These are phyloP conservation scores for Magnusiomyces magnusii DNA, from an alignment of 1,139 yeast genomes.

Conservation along the genomic window DNA sequence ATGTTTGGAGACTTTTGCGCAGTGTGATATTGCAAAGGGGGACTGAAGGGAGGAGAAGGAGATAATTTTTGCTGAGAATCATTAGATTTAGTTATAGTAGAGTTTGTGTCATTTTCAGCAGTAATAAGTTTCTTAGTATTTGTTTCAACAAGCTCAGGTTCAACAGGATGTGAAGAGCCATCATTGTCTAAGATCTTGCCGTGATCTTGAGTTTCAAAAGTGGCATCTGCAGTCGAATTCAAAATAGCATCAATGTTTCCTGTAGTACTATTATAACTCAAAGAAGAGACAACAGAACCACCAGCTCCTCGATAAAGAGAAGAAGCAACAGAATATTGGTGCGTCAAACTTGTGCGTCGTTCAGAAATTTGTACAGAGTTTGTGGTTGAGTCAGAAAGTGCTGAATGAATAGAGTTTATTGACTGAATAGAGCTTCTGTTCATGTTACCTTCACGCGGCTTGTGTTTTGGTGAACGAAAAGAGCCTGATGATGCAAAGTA, in stretches of 20 bases:
- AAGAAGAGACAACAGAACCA: neutral
- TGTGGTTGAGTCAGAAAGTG: neutral
- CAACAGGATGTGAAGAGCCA: neutral
- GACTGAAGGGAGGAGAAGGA: neutral
- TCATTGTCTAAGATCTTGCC: neutral
- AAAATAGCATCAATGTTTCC: neutral
- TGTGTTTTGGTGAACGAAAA: neutral
- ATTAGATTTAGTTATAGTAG: neutral
- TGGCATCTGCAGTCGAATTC: neutral
- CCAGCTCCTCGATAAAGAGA: neutral
- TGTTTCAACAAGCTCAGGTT: neutral
- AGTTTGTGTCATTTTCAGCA: neutral
- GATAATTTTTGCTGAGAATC: neutral
- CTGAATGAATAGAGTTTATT: neutral
- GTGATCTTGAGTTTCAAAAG: neutral
- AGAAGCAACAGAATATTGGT: conserved; percentile 1
- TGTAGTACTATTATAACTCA: neutral
- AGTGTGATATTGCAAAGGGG: neutral
- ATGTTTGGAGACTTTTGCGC: neutral
- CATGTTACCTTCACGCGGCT: neutral
- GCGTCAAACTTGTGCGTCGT: neutral
- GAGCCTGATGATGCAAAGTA: neutral
- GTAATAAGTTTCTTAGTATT: neutral
- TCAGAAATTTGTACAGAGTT: neutral
- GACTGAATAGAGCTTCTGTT: conserved; percentile 1